Evolutionary conservation across 768 basidiomycete species (phyloP).

Genomic region (Cubamyces sp.): DNA sequence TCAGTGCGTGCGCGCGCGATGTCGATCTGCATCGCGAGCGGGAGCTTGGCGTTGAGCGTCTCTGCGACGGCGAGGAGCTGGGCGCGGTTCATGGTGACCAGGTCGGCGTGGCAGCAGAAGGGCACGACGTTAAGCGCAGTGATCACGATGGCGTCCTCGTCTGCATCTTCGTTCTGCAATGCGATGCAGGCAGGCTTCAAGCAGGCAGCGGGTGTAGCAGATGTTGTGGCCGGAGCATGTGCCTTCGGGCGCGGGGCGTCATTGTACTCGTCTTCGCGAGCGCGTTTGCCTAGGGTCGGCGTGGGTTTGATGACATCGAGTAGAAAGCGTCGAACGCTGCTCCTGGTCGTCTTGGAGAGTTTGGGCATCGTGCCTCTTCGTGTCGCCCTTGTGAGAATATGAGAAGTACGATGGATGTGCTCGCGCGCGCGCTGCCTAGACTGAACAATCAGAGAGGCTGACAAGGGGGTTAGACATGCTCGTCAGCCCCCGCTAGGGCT

Average conservation of each 20-base stretch:
- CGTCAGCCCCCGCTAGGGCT: too few relatives aligned
- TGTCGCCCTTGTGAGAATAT: not conserved
- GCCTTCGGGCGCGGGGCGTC: constrained; percentile 6
- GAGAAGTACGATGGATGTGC: too few relatives aligned
- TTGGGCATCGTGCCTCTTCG: constrained; percentile 15
- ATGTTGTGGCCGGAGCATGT: not conserved
- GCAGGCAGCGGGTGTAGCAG: not conserved
- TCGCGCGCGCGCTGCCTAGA: too few relatives aligned
- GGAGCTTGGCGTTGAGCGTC: constrained; percentile 60
- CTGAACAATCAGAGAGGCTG: too few relatives aligned
- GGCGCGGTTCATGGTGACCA: constrained; percentile 61
- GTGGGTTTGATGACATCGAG: constrained; percentile 44
- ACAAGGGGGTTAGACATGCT: too few relatives aligned
- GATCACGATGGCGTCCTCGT: constrained; percentile 62
- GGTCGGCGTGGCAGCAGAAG: constrained; percentile 77
- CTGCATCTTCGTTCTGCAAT: constrained; percentile 58
- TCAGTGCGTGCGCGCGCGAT: constrained; percentile 43
- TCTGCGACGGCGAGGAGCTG: constrained; percentile 57
- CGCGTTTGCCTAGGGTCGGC: constrained; percentile 36
- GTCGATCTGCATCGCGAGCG: constrained; percentile 54
- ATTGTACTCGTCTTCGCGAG: constrained; percentile 28
- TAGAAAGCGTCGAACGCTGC: constrained; percentile 45
- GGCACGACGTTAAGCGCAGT: constrained; percentile 61
- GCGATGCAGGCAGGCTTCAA: constrained; percentile 45
- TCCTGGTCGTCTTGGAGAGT: constrained; percentile 24